Conservation (phyloP, 164 flowering plant species). For the Berberis thunbergii region DNA sequence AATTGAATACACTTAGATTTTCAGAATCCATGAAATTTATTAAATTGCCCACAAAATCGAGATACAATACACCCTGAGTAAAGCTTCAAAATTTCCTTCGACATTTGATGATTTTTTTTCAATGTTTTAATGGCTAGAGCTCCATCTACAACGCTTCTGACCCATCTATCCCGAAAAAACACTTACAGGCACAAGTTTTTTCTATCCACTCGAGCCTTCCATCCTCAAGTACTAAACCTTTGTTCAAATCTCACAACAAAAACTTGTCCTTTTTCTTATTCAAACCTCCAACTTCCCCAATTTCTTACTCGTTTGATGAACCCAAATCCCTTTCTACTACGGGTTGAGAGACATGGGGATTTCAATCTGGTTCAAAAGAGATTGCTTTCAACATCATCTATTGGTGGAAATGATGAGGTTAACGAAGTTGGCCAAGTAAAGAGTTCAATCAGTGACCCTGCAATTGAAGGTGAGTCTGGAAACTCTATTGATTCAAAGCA, state of each 20-base stretch:
- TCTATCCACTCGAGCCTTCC: slow-evolving; percentile 12
- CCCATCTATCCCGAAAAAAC: slow-evolving; percentile 21
- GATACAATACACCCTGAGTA: no score
- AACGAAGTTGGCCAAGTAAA: background rate
- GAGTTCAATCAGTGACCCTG: slow-evolving; percentile 4
- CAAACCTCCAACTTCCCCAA: slow-evolving; percentile 12
- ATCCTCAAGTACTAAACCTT: slow-evolving; percentile 8
- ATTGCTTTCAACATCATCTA: slow-evolving; percentile 13
- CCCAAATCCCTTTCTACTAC: background rate
- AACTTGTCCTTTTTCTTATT: slow-evolving; percentile 1
- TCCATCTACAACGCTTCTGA: slow-evolving; percentile 24
- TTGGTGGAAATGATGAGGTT: background rate
- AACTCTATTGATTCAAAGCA: slow-evolving; percentile 5
- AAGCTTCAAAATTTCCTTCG: background rate
- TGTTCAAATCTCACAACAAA: slow-evolving; percentile 2
- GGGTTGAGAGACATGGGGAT: background rate
- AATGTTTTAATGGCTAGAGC: slow-evolving; percentile 38
- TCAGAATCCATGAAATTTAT: no score
- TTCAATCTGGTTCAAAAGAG: slow-evolving; percentile 8
- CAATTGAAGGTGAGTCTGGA: slow-evolving; percentile 4
- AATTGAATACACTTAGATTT: no score
- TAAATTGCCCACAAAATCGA: no score
- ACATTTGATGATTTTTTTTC: background rate
- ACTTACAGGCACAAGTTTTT: slow-evolving; percentile 15
- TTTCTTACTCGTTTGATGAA: slow-evolving; percentile 12